Conservation (phyloP, 305 asterid species). For the Fraxinus angustifolia region DNA sequence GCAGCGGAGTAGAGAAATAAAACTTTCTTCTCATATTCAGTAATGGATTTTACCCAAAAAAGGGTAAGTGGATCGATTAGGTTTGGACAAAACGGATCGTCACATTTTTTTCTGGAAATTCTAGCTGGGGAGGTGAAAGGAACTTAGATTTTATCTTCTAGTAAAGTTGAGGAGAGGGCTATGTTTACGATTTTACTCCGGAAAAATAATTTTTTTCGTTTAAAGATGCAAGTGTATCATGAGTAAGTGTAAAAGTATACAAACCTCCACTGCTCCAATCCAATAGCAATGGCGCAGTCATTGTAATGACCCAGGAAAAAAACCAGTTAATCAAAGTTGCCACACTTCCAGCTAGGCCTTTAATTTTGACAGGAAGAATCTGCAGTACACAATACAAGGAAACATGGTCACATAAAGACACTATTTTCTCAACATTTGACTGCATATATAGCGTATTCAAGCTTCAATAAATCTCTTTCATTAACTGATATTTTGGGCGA, state of each 20-base stretch:
- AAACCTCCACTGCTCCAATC: conserved; percentile 88
- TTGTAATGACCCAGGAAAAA: conserved; percentile 55
- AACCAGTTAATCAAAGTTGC: conserved; percentile 81
- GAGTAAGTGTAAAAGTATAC: conserved; percentile 14
- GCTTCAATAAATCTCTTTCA: neutral
- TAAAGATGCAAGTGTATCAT: neutral
- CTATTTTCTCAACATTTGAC: neutral
- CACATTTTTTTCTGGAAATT: neutral
- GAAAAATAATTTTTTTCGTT: neutral
- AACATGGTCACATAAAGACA: neutral
- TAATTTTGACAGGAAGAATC: conserved; percentile 88
- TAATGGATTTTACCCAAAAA: neutral
- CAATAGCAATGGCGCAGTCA: conserved; percentile 78
- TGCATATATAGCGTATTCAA: neutral
- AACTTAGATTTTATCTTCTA: neutral
- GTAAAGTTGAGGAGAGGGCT: neutral
- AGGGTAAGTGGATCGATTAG: neutral
- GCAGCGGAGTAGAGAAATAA: neutral
- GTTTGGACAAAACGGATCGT: neutral
- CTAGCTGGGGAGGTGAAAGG: neutral
- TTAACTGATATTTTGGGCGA: neutral
- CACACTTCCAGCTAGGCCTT: conserved; percentile 80
- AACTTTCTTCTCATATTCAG: neutral
- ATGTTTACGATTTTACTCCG: neutral
- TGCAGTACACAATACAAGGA: conserved; percentile 21